phyloP scores from a whole-genome alignment of 2,329 filamentous ascomycete species.

The Fusarium illudens region DNA sequence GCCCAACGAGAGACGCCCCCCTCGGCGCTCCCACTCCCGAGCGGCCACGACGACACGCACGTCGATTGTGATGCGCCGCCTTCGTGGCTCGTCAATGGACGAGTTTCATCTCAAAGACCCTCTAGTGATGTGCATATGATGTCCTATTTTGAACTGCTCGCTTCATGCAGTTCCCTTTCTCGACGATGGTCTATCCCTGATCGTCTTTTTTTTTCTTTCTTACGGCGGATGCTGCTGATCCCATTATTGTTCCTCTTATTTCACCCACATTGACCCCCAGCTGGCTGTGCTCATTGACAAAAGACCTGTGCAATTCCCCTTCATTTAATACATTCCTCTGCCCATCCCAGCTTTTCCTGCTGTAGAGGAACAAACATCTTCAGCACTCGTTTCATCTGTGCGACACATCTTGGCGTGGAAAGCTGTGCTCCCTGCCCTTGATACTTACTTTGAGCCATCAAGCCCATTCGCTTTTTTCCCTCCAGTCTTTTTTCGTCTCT shows the following conservation, averaged over 20 bases:
- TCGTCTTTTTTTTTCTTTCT: conserved; percentile 17
- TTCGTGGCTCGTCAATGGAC: conserved; percentile 5
- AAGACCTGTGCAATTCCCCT: conserved; percentile 27
- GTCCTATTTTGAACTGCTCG: conserved; percentile 26
- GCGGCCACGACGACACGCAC: conserved; percentile 8
- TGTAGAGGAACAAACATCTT: conserved; percentile 28
- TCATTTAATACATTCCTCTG: conserved; percentile 19
- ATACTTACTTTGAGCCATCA: conserved; percentile 17
- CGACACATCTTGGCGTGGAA: conserved; percentile 28
- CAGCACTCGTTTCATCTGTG: conserved; percentile 37
- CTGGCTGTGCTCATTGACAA: background rate
- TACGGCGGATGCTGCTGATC: conserved; percentile 6
- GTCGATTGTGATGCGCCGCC: conserved; percentile 33
- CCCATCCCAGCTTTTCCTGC: conserved; percentile 3
- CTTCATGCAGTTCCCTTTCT: conserved; percentile 7
- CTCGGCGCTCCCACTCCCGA: background rate
- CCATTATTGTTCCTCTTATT: conserved; percentile 9
- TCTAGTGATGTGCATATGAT: conserved; percentile 34
- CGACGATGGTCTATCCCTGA: conserved; percentile 20
- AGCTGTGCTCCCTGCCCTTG: conserved; percentile 40
- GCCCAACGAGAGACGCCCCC: background rate
- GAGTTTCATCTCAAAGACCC: conserved; percentile 4
- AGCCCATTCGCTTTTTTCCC: conserved; percentile 14
- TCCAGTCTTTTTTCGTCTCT: conserved; percentile 1
- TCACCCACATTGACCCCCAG: conserved; percentile 1